phyloP scores from a whole-genome alignment of 2,329 filamentous ascomycete genomes.

The Aspergillus udagawae region DNA sequence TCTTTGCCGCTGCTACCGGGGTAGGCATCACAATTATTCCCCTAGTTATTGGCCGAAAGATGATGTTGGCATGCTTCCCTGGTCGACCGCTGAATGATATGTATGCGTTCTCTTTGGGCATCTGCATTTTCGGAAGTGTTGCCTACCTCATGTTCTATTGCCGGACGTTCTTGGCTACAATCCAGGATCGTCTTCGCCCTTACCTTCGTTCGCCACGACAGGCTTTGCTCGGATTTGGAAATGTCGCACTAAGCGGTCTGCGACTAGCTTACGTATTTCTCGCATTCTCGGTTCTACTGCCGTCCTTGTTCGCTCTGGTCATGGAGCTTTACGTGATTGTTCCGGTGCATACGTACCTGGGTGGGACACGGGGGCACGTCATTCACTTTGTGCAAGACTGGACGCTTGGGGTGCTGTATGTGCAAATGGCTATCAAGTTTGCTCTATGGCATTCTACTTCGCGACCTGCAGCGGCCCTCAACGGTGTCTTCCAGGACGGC shows the following conservation, averaged over 20 bases:
- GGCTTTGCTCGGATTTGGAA: conserved; percentile 18
- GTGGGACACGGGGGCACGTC: conserved; percentile 30
- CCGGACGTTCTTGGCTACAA: conserved; percentile 17
- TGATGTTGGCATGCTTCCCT: conserved; percentile 72
- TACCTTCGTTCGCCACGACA: conserved; percentile 30
- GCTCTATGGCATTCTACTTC: conserved; percentile 65
- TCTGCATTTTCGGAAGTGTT: conserved; percentile 71
- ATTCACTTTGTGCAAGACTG: conserved; percentile 89
- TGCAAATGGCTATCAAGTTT: conserved; percentile 71
- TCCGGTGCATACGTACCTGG: conserved; percentile 75
- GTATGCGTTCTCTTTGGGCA: conserved; percentile 88
- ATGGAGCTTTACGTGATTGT: conserved; percentile 87
- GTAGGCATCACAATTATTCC: conserved; percentile 82
- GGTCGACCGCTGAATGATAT: conserved; percentile 81
- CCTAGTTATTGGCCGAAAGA: conserved; percentile 73
- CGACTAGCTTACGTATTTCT: conserved; percentile 70
- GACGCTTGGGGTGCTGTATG: conserved; percentile 87
- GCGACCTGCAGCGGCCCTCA: conserved; percentile 69
- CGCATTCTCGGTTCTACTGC: conserved; percentile 73
- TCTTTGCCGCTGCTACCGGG: conserved; percentile 85
- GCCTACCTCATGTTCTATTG: conserved; percentile 59
- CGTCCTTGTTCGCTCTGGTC: conserved; percentile 71
- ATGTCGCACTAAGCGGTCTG: conserved; percentile 32
- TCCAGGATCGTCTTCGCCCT: conserved; percentile 21
- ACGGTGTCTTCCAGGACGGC: conserved; percentile 68